phyloP scores from a whole-genome alignment of 2,329 filamentous ascomycete species.

The Claviceps sp. region DNA sequence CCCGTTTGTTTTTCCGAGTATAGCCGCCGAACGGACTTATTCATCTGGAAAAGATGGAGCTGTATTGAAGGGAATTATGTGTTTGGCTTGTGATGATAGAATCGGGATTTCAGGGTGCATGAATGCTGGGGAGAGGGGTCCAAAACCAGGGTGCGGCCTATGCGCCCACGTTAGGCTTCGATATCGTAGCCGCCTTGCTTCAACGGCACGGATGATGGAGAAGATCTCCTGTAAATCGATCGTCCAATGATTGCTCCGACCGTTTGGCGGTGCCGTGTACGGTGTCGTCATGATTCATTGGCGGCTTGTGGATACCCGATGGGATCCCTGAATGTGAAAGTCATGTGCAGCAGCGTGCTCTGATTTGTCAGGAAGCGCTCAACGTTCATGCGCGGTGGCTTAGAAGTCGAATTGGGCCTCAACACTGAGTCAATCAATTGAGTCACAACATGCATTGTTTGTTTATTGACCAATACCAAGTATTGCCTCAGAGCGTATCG shows the following conservation, averaged over 20 bases:
- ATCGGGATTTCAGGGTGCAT: not conserved
- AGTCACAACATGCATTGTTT: too few species aligned
- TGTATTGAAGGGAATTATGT: constrained; percentile 13
- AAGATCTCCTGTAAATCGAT: not conserved
- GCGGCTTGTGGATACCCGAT: not conserved
- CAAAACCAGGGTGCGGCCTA: not conserved
- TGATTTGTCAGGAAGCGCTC: too few species aligned
- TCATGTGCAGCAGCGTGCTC: not conserved
- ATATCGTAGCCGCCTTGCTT: not conserved
- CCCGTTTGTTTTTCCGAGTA: not conserved
- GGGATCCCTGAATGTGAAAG: not conserved
- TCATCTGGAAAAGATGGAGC: constrained; percentile 41
- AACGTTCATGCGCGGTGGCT: too few species aligned
- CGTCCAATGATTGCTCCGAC: not conserved
- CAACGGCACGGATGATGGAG: not conserved
- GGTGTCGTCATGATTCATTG: not conserved
- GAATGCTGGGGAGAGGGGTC: not conserved
- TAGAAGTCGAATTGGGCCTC: too few species aligned
- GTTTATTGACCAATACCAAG: too few species aligned
- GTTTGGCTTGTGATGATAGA: not conserved
- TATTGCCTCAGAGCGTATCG: too few species aligned
- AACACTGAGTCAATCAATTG: too few species aligned
- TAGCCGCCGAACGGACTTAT: constrained; percentile 53
- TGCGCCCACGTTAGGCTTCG: not conserved
- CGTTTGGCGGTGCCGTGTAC: not conserved